Percentiles rank a stretch among this genome's conserved stretches.
Evolutionary conservation across 1,284 basidiomycete genomes (phyloP).

Genomic region (Leccinum solheimii): DNA sequence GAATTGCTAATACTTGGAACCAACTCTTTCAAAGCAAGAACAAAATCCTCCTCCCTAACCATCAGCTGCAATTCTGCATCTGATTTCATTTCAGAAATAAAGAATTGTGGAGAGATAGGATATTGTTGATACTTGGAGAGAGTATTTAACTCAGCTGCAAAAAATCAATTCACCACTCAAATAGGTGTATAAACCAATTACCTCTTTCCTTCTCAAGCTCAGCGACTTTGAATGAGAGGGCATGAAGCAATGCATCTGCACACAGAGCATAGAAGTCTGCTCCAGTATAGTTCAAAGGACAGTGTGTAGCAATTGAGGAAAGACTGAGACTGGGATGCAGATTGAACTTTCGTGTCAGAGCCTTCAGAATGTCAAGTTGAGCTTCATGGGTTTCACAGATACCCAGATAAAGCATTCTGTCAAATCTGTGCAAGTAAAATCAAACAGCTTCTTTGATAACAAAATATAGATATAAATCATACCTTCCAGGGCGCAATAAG

Average conservation of each 20-base stretch:
- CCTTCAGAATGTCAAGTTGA: constrained; percentile 86
- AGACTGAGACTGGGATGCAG: constrained; percentile 75
- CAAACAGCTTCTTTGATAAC: neutral
- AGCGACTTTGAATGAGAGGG: constrained; percentile 88
- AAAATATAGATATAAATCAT: constrained; percentile 20
- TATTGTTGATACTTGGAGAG: constrained; percentile 52
- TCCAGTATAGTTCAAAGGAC: constrained; percentile 93
- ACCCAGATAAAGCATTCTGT: constrained; percentile 95
- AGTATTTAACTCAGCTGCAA: constrained; percentile 52
- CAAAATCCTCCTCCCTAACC: constrained; percentile 77
- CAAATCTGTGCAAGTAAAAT: constrained; percentile 65
- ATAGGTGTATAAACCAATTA: constrained; percentile 24
- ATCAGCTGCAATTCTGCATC: constrained; percentile 74
- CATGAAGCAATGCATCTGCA: constrained; percentile 93
- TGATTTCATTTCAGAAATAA: constrained; percentile 82
- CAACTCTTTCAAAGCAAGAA: constrained; percentile 71
- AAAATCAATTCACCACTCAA: neutral
- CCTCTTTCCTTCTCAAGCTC: constrained; percentile 76
- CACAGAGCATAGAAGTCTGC: constrained; percentile 99
- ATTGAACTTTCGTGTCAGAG: constrained; percentile 91
- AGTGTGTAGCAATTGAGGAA: constrained; percentile 65
- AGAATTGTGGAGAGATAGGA: constrained; percentile 90
- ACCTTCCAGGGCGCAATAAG: constrained; percentile 88
- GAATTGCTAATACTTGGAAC: constrained; percentile 86
- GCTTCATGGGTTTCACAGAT: constrained; percentile 88